Evolutionary conservation across 768 basidiomycete genomes (phyloP).

Genomic region (Saitozyma sp.): DNA sequence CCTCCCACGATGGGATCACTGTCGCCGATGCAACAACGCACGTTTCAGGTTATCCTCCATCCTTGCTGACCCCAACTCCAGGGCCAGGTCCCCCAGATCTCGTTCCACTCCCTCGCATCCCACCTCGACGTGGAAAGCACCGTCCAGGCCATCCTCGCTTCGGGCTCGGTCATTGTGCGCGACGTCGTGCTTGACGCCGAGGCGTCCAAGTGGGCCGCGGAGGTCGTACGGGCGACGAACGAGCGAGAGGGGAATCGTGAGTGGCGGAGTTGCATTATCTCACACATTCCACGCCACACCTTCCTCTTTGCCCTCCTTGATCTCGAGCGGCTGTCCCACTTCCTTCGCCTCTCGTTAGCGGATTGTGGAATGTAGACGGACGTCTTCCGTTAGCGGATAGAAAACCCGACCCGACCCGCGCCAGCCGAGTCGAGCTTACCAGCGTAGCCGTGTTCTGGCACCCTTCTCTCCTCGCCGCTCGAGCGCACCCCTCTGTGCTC

Average conservation of each 20-base stretch:
- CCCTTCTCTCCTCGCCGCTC: slow-evolving; percentile 22
- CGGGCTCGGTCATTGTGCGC: slow-evolving; percentile 33
- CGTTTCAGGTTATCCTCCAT: too few relatives aligned
- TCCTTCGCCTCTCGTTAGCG: too few relatives aligned
- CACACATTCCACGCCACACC: not conserved
- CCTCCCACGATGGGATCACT: not conserved
- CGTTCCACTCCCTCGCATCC: slow-evolving; percentile 21
- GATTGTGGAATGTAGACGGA: too few relatives aligned
- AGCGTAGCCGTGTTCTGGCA: slow-evolving; percentile 36
- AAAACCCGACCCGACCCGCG: too few relatives aligned
- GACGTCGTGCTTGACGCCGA: slow-evolving; percentile 39
- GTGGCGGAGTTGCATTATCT: slow-evolving; percentile 3
- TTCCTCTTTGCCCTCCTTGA: too few relatives aligned
- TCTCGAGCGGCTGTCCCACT: too few relatives aligned
- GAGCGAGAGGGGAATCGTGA: slow-evolving; percentile 24
- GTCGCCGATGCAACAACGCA: not conserved
- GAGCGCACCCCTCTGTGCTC: slow-evolving; percentile 31
- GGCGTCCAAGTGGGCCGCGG: slow-evolving; percentile 27
- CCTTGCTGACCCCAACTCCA: not conserved
- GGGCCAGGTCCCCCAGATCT: slow-evolving; percentile 32
- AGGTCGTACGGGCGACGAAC: slow-evolving; percentile 14
- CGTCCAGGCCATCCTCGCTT: slow-evolving; percentile 17
- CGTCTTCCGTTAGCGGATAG: too few relatives aligned
- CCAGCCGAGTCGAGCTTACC: too few relatives aligned
- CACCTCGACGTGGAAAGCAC: slow-evolving; percentile 11